These are phyloP conservation scores for Yamadazyma aaseri DNA, from an alignment of 1,139 yeast genomes.

Conservation along the genomic window DNA sequence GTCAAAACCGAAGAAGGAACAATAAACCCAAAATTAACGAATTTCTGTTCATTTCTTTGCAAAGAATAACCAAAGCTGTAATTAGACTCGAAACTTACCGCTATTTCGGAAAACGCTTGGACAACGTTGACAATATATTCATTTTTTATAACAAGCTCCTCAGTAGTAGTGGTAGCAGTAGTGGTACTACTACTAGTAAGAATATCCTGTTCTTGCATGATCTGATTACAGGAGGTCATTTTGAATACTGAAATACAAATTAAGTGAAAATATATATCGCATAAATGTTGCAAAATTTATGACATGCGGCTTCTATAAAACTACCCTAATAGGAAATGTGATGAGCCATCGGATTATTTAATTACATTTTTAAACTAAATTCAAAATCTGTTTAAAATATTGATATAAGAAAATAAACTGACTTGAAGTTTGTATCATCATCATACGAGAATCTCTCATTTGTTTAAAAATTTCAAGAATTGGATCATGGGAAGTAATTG, in stretches of 20 bases:
- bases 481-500: constrained; percentile 21
- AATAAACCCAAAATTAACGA: background rate
- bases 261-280: too few species aligned
- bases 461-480: constrained; percentile 35
- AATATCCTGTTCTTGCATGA: too few species aligned
- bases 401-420: constrained; percentile 55
- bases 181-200: too few species aligned
- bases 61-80: constrained; percentile 1
- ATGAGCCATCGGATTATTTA: background rate
- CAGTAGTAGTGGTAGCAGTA: background rate
- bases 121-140: constrained; percentile 4
- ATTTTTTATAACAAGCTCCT: background rate
- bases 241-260: too few species aligned
- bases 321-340: background rate
- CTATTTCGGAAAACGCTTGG: constrained; percentile 3
- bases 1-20: constrained; percentile 1
- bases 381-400: constrained; percentile 5
- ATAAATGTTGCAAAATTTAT: constrained; percentile 1
- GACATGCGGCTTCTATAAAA: background rate
- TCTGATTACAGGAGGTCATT: too few species aligned
- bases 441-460: constrained; percentile 55
- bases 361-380: too few species aligned
- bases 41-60: background rate
- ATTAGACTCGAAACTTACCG: constrained; percentile 1
- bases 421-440: constrained; percentile 65